These are phyloP conservation scores for Irpex sp. DNA, from an alignment of 1,284 basidiomycete species.

Conservation along the genomic window DNA sequence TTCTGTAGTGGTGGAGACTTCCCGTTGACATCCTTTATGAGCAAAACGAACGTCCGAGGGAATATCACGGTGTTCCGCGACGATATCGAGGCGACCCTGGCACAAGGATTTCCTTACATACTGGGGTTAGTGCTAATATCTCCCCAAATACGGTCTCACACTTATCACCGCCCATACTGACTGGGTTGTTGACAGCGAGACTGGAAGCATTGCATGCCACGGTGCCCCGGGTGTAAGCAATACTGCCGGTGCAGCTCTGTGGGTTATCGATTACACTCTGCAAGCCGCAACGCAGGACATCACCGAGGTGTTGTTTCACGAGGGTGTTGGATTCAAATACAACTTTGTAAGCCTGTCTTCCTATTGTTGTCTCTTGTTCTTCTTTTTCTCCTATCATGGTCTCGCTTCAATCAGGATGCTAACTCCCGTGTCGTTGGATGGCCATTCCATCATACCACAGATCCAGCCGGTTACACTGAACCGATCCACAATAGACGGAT, in stretches of 20 bases:
- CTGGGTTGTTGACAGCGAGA: constrained; percentile 19
- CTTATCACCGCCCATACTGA: neutral
- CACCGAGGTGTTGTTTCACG: constrained; percentile 35
- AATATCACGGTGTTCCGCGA: constrained; percentile 49
- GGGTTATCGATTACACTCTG: constrained; percentile 64
- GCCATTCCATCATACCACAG: constrained; percentile 24
- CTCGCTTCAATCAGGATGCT: neutral
- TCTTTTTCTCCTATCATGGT: neutral
- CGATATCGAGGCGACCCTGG: constrained; percentile 46
- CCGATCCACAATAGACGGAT: constrained; percentile 48
- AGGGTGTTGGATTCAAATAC: constrained; percentile 42
- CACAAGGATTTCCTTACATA: constrained; percentile 50
- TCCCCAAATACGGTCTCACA: constrained; percentile 12
- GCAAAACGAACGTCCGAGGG: constrained; percentile 51
- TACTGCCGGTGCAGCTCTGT: constrained; percentile 65
- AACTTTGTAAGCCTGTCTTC: constrained; percentile 31
- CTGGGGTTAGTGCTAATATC: constrained; percentile 41
- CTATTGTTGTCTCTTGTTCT: neutral
- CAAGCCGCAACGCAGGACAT: constrained; percentile 39
- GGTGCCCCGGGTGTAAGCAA: constrained; percentile 69
- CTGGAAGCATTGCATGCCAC: constrained; percentile 36
- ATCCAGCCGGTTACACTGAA: constrained; percentile 53
- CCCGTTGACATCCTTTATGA: constrained; percentile 56
- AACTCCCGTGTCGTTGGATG: neutral
- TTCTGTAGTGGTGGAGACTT: constrained; percentile 50